A percentile compares a stretch with the other conserved stretches of the same genome.
Conservation (phyloP, 1,284 basidiomycete species). For the Cryptococcus wingfieldii region DNA sequence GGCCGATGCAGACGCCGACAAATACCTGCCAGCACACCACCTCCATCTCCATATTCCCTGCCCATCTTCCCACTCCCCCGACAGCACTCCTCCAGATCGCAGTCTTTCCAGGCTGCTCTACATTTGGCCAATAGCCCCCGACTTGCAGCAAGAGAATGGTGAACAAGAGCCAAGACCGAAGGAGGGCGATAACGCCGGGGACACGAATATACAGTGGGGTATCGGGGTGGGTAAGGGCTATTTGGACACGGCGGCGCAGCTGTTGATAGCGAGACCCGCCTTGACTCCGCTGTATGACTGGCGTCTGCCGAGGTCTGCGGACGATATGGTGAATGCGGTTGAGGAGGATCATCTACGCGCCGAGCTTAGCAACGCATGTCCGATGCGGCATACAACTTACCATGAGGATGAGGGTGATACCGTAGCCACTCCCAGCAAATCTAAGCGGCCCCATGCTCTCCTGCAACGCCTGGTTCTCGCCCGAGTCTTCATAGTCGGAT, state of each 20-base stretch:
- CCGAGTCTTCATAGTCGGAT: slow-evolving; percentile 22
- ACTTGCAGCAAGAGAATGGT: slow-evolving; percentile 40
- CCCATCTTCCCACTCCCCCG: slow-evolving; percentile 28
- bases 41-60: slow-evolving; percentile 37
- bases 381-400: slow-evolving; percentile 18
- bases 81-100: slow-evolving; percentile 8
- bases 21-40: slow-evolving; percentile 46
- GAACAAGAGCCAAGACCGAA: slow-evolving; percentile 40
- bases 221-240: slow-evolving; percentile 26
- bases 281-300: slow-evolving; percentile 2
- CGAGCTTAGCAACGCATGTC: background rate
- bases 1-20: slow-evolving; percentile 37
- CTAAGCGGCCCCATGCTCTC: slow-evolving; percentile 35
- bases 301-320: slow-evolving; percentile 32
- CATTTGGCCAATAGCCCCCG: slow-evolving; percentile 32
- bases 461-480: slow-evolving; percentile 31
- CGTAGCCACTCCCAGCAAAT: slow-evolving; percentile 42
- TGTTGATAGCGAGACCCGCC: slow-evolving; percentile 6
- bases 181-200: slow-evolving; percentile 35
- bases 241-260: slow-evolving; percentile 5
- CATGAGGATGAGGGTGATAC: slow-evolving; percentile 39
- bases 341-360: slow-evolving; percentile 37
- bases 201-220: slow-evolving; percentile 34
- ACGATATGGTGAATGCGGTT: slow-evolving; percentile 48
- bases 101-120: background rate